These are phyloP conservation scores for Trichoderma citrinoviride DNA, from an alignment of 2,329 filamentous ascomycete species.

Conservation along the genomic window DNA sequence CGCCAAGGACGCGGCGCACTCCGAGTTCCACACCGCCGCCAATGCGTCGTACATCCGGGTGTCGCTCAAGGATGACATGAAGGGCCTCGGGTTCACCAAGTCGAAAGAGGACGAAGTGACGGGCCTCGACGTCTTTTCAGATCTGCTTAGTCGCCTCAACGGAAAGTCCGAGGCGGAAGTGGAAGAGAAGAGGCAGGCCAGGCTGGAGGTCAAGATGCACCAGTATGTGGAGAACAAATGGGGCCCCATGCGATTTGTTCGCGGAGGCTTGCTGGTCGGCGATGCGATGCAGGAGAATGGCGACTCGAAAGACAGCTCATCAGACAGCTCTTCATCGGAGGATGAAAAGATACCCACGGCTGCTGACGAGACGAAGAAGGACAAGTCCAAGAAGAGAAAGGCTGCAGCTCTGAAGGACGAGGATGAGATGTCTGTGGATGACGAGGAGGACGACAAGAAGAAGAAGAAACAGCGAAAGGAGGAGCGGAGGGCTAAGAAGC, in stretches of 20 bases:
- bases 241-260: constrained; percentile 81
- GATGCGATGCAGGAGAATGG: constrained; percentile 49
- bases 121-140: constrained; percentile 82
- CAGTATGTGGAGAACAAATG: constrained; percentile 73
- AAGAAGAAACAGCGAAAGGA: constrained; percentile 44
- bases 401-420: constrained; percentile 39
- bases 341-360: constrained; percentile 20
- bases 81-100: constrained; percentile 80
- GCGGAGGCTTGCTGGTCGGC: constrained; percentile 69
- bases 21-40: constrained; percentile 72
- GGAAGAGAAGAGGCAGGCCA: constrained; percentile 64
- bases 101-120: constrained; percentile 75
- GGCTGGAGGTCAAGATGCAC: constrained; percentile 68
- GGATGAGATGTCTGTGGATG: constrained; percentile 25
- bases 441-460: constrained; percentile 33
- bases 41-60: constrained; percentile 85
- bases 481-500: constrained; percentile 39
- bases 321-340: constrained; percentile 26
- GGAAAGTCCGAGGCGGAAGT: constrained; percentile 76
- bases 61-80: constrained; percentile 81
- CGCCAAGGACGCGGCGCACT: constrained; percentile 70
- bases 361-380: constrained; percentile 42
- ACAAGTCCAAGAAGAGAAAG: constrained; percentile 52
- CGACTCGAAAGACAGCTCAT: constrained; percentile 25
- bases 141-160: constrained; percentile 83